Base-by-base conservation (phyloP, 2,329 filamentous ascomycete genomes). In the Monosporascus sp. region DNA sequence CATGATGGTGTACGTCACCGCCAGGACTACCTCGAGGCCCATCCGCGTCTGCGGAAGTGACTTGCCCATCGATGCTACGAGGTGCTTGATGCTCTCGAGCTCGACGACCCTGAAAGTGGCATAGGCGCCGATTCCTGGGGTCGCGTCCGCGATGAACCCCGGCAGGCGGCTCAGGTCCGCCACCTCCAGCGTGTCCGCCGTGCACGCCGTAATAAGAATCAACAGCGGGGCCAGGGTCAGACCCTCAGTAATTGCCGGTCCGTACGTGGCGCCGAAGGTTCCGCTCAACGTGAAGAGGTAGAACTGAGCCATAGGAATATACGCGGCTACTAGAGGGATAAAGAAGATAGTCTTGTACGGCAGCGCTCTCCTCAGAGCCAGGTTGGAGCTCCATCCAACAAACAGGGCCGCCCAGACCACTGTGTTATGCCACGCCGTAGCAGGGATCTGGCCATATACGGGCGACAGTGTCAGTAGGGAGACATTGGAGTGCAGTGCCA, bases 361-460 rank as follows among this genome's bases (percentile, higher is more conserved):
- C 70, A 84, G 67, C 8, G 74, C 66, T 27, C 75, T 70, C 51
- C 70, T 73, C 38, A 89, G 65, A 14, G 78, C 73, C 48, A 86
- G 67, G 65, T 88, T 89, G 26, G 80, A 78, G 8, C 88, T 79
- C 81, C 89, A 89, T 37, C 90, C 91, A 17, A 85, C 69, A 57
- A 91, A 86, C 56, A 85, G 83, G 27, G 83, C 85, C 3, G 81
- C 74, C 61, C 84, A 84, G 57, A 91, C 74, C 55, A 85, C 78
- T 65, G 81, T 80, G 50, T 78, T 73, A 68, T 97, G 93, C 69
- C 86, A 88, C 59, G 87, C 76, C 1, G 82, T 80, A 1, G 91
- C 78, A 1, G 93, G 89, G 38, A 96, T 89, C 17, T 86, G 85
- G 50, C 94, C 94, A 70, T 95, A 97, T 11, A 95, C 88, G 2